Percentiles rank a stretch among this genome's conserved stretches.
Evolutionary conservation across 352 stramenopile species (phyloP).

Genomic region (Plasmopara halstedii): DNA sequence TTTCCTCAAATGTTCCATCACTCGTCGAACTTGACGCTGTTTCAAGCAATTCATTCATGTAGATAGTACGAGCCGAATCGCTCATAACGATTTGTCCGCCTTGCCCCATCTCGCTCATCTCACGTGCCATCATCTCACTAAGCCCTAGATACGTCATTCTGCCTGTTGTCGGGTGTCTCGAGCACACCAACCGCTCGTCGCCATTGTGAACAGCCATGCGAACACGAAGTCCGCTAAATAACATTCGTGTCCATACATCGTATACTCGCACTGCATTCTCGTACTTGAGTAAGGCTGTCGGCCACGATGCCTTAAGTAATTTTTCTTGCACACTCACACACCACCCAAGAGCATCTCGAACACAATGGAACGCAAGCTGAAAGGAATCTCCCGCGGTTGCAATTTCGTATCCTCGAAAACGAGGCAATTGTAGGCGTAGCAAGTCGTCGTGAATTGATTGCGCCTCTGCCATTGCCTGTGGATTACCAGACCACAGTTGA

Average conservation of each 20-base stretch:
- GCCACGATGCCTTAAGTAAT: constrained; percentile 54
- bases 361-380: constrained; percentile 66
- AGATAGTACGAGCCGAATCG: constrained; percentile 34
- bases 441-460: constrained; percentile 70
- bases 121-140: constrained; percentile 56
- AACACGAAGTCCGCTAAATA: constrained; percentile 68
- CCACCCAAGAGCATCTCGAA: constrained; percentile 56
- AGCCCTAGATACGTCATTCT: constrained; percentile 73
- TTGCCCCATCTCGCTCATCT: constrained; percentile 55
- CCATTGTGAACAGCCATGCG: constrained; percentile 75
- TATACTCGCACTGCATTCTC: constrained; percentile 35
- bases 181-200: constrained; percentile 49
- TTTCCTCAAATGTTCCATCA: constrained; percentile 9
- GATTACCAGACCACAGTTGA: constrained; percentile 42
- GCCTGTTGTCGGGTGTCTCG: constrained; percentile 63
- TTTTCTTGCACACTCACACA: constrained; percentile 61
- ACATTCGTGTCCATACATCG: constrained; percentile 43
- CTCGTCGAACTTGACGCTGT: not conserved
- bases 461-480: constrained; percentile 49
- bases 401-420: constrained; percentile 73
- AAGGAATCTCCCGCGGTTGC: constrained; percentile 73
- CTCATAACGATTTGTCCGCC: constrained; percentile 70
- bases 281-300: constrained; percentile 33
- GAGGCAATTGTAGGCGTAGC: constrained; percentile 41
- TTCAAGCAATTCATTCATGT: constrained; percentile 30